Evolutionary conservation across 2,329 filamentous ascomycete species (phyloP).

Genomic region (Venturia nashicola): DNA sequence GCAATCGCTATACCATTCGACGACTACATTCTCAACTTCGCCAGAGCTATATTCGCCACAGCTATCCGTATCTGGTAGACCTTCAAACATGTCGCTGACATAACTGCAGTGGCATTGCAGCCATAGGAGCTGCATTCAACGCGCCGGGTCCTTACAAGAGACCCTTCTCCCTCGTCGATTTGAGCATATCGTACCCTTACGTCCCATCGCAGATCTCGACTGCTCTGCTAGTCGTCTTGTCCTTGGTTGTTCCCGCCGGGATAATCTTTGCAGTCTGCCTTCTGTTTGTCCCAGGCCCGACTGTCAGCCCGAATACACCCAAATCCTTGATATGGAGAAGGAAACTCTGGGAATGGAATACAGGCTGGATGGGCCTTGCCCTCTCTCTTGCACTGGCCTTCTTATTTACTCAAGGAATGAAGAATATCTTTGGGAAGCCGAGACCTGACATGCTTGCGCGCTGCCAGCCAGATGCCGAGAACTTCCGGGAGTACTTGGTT

Average conservation of each 20-base stretch:
- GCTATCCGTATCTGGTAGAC: not conserved
- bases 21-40: not conserved
- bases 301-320: slow-evolving; percentile 50
- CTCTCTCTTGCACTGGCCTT: slow-evolving; percentile 61
- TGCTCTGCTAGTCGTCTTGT: slow-evolving; percentile 51
- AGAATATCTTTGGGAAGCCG: slow-evolving; percentile 57
- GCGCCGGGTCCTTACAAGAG: slow-evolving; percentile 51
- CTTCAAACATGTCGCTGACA: not conserved
- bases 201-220: slow-evolving; percentile 55
- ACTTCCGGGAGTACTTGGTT: not conserved
- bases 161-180: slow-evolving; percentile 61
- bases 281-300: slow-evolving; percentile 58
- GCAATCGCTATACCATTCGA: not conserved
- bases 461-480: slow-evolving; percentile 58
- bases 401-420: slow-evolving; percentile 76
- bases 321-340: slow-evolving; percentile 58
- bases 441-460: slow-evolving; percentile 53
- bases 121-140: slow-evolving; percentile 47
- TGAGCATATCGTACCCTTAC: slow-evolving; percentile 68
- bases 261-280: slow-evolving; percentile 59
- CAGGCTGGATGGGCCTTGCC: slow-evolving; percentile 70
- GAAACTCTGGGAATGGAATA: slow-evolving; percentile 85
- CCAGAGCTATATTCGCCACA: too few relatives aligned
- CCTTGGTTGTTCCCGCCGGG: slow-evolving; percentile 50
- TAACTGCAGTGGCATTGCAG: slow-evolving; percentile 37